Percentiles rank a stretch among this genome's conserved stretches.
phyloP scores from a whole-genome alignment of 805 yeast genomes.

The Zygoascus flipseniorum region DNA sequence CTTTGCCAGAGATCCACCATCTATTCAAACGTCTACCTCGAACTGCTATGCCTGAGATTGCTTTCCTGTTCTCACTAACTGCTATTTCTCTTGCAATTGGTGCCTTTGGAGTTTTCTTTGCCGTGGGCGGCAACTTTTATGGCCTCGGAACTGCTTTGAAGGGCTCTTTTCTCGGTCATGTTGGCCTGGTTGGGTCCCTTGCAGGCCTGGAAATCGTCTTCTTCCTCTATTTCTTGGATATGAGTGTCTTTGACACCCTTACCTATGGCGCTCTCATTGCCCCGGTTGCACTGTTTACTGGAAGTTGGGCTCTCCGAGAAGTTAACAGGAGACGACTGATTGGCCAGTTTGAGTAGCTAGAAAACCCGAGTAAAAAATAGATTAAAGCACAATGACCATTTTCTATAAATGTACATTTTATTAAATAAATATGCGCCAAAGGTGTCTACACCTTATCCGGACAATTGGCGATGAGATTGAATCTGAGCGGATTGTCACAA shows the following conservation, averaged over 20 bases:
- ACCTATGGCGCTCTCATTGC: constrained; percentile 40
- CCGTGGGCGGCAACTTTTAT: constrained; percentile 12
- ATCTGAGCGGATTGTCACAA: background rate
- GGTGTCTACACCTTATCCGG: background rate
- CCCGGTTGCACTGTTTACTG: constrained; percentile 49
- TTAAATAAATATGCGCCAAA: background rate
- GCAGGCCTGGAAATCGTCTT: constrained; percentile 46
- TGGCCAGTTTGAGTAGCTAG: constrained; percentile 4
- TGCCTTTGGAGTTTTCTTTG: constrained; percentile 31
- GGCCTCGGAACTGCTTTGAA: constrained; percentile 21
- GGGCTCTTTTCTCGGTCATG: constrained; percentile 29
- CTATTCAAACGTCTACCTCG: constrained; percentile 46
- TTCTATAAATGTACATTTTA: background rate
- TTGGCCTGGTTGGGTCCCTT: constrained; percentile 42
- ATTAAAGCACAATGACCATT: background rate
- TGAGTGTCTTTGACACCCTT: constrained; percentile 53
- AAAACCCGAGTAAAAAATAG: background rate
- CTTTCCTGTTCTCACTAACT: constrained; percentile 41
- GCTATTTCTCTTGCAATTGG: constrained; percentile 36
- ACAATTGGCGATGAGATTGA: background rate
- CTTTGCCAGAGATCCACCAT: constrained; percentile 56
- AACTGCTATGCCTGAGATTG: constrained; percentile 44
- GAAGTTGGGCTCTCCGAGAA: constrained; percentile 56
- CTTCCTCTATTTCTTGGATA: constrained; percentile 47
- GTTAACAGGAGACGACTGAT: constrained; percentile 22